A percentile compares a stretch with the other conserved stretches of the same genome.
phyloP scores from a whole-genome alignment of 257 asterid species.

The Gardenia jasminoides region DNA sequence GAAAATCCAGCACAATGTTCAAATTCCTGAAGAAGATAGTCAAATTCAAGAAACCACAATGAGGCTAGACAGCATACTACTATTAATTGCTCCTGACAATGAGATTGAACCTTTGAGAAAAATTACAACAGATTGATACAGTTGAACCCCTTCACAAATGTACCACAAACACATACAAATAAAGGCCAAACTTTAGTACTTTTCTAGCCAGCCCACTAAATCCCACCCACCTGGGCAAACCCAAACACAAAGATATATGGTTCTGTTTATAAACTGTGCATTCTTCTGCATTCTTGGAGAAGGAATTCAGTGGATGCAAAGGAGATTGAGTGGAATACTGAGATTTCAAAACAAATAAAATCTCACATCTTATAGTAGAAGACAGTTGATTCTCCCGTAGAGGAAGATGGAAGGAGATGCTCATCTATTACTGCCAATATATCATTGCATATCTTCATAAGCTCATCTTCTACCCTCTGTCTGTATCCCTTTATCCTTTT shows the following conservation, averaged over 20 bases:
- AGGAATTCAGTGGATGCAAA: neutral
- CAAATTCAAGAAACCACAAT: neutral
- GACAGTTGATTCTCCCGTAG: constrained; percentile 74
- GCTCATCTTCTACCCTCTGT: constrained; percentile 73
- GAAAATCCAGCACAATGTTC: neutral
- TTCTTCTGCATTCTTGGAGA: neutral
- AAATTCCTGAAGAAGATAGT: too few species aligned
- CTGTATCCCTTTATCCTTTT: constrained; percentile 61
- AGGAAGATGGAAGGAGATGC: constrained; percentile 69
- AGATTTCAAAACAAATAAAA: neutral
- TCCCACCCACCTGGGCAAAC: neutral
- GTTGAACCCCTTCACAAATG: neutral
- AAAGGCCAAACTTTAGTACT: too few species aligned
- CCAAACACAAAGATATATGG: neutral
- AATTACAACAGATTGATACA: neutral
- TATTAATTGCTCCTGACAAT: neutral
- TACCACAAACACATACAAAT: neutral
- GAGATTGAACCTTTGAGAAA: neutral
- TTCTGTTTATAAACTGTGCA: neutral
- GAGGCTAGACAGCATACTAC: neutral
- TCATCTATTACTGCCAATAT: constrained; percentile 68
- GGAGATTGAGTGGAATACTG: neutral
- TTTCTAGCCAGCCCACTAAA: too few species aligned
- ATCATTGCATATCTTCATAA: constrained; percentile 68
- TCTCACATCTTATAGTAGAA: constrained; percentile 79